Evolutionary conservation across 441 rosid genomes (phyloP).

Genomic region (Euphorbia celastroides): DNA sequence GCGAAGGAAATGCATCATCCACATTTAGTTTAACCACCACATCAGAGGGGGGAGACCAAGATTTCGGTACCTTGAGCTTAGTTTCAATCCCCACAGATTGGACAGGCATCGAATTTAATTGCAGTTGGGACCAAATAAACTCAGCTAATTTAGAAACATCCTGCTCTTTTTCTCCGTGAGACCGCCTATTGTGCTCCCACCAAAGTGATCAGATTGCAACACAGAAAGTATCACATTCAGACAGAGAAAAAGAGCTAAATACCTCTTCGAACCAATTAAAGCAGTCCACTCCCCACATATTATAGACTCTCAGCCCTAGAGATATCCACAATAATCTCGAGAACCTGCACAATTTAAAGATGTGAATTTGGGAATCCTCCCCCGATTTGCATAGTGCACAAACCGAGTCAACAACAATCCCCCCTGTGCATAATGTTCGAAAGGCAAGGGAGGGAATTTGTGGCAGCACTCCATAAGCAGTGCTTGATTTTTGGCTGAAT

Average conservation of each 20-base stretch:
- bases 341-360: too few species aligned
- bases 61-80: too few species aligned
- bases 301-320: background rate
- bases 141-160: too few species aligned
- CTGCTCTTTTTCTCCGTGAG: background rate
- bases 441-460: background rate
- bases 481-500: background rate
- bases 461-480: background rate
- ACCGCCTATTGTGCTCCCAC: background rate
- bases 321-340: background rate
- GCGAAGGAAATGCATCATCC: too few species aligned
- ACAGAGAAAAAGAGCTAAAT: background rate
- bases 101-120: too few species aligned
- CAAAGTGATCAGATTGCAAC: background rate
- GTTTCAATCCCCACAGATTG: too few species aligned
- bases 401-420: background rate
- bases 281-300: background rate
- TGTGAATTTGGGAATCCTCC: background rate
- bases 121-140: too few species aligned
- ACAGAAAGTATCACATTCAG: background rate
- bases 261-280: background rate
- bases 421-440: too few species aligned
- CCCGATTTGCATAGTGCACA: background rate
- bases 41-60: background rate
- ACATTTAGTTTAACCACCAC: too few species aligned